Base-by-base conservation (phyloP, 768 basidiomycete species). In the Lyophyllum semitale region DNA sequence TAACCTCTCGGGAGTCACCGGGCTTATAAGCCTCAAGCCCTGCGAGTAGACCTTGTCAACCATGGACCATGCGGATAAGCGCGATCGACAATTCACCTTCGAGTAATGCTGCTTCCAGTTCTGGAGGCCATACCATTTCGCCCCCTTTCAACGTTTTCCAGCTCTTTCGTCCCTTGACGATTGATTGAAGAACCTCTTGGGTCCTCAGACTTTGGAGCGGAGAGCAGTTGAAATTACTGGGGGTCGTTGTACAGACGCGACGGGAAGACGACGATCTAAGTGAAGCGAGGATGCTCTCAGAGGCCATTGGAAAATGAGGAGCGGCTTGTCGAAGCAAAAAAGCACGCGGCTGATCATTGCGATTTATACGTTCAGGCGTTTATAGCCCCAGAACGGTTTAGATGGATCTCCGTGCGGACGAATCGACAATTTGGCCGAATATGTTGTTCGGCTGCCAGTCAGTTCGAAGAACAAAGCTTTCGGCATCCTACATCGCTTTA, bases 91-190 rank as follows among this genome's bases (percentile, higher is more conserved):
- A 27, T 17, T 40, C 57, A 87, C 89, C 89, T 79, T 89, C 85
- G 40, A 91, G 79, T 60, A 91, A 75, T 37, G 87, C 86, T 26
- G 85, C 87, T 73, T 91, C 89, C 48, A 91, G 82, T 61, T 87
- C 81, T 11, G 85, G 87, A 49, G 89, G 89, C 89, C 89, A 91
- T 20, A 91, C 88, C 9, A 86, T 79, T 66, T 91, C 88, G 27
- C 84, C 82, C 42, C 87, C 88, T 66, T 82, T 81, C 25, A 86
- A 70, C 0, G 85, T 88, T 66, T 89, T 88, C 87, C 87, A 91
- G 64, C 81, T 85, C 70, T 89, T 89, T 59, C 89, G 81, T 40
- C 81, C 81, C 57, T 78, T 82, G 59, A 88, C 80, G 57, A 90
- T 84, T 45, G 82, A 81, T 65, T 84, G 77, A 68, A 88, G 81